These are phyloP conservation scores for Lachnellula suecica DNA, from an alignment of 2,329 filamentous ascomycete species.

Conservation along the genomic window DNA sequence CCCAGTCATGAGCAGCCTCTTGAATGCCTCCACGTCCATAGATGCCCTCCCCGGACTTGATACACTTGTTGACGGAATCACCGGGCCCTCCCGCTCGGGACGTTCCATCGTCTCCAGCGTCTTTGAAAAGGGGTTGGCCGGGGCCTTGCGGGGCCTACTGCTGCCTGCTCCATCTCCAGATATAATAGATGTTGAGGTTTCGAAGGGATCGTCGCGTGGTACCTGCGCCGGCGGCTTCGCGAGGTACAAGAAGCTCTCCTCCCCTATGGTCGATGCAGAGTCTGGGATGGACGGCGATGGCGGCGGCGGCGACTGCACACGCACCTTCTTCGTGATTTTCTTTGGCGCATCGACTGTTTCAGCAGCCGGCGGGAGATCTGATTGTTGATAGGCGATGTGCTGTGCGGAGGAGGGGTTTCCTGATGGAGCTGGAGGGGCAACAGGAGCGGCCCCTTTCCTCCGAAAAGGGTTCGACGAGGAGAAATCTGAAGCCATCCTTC, in stretches of 20 bases:
- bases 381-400: slow-evolving; percentile 17
- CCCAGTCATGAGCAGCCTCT: slow-evolving; percentile 73
- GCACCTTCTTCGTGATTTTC: slow-evolving; percentile 57
- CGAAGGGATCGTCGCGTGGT: slow-evolving; percentile 34
- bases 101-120: slow-evolving; percentile 52
- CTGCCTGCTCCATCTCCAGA: slow-evolving; percentile 27
- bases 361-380: slow-evolving; percentile 12
- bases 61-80: slow-evolving; percentile 13
- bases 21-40: slow-evolving; percentile 78
- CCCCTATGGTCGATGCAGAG: slow-evolving; percentile 39
- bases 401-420: slow-evolving; percentile 15
- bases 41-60: slow-evolving; percentile 39
- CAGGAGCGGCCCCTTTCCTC: slow-evolving; percentile 24
- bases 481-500: slow-evolving; percentile 30
- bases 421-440: slow-evolving; percentile 12
- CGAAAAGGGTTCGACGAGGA: slow-evolving; percentile 35
- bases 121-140: slow-evolving; percentile 56
- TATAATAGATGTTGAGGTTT: slow-evolving; percentile 30
- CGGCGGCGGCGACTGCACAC: slow-evolving; percentile 63
- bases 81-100: slow-evolving; percentile 21
- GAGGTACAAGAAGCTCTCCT: slow-evolving; percentile 22
- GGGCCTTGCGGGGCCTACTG: slow-evolving; percentile 30
- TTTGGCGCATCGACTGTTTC: slow-evolving; percentile 18
- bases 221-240: slow-evolving; percentile 28
- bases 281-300: slow-evolving; percentile 50